These are phyloP conservation scores for Talaromyces marneffei DNA, from an alignment of 2,329 filamentous ascomycete species.

Conservation along the genomic window DNA sequence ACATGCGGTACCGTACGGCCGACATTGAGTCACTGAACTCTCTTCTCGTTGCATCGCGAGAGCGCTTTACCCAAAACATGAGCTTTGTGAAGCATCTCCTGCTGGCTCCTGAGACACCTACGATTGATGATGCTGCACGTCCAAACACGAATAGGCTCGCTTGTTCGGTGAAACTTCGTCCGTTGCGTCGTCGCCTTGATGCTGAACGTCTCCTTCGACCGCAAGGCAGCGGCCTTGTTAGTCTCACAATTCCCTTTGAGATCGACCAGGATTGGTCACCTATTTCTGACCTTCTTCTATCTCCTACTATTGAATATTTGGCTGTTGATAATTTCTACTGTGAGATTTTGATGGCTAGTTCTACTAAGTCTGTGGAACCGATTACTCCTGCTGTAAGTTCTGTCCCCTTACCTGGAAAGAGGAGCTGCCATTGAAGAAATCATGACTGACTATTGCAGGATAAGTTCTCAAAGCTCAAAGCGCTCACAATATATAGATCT, in stretches of 20 bases:
- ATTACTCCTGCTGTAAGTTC: neutral
- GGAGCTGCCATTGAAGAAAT: neutral
- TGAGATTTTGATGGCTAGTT: neutral
- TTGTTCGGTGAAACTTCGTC: neutral
- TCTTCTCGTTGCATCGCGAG: neutral
- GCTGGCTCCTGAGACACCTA: neutral
- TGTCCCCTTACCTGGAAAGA: neutral
- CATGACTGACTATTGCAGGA: neutral
- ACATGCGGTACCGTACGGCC: neutral
- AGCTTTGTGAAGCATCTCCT: neutral
- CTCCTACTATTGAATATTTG: neutral
- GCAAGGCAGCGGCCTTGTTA: neutral
- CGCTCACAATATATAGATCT: neutral
- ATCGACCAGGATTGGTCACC: neutral
- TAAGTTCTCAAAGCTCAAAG: neutral
- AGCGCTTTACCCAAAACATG: neutral
- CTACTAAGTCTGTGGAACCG: neutral
- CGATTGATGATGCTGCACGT: neutral
- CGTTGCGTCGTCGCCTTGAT: neutral
- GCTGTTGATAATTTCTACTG: neutral
- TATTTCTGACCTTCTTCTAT: neutral
- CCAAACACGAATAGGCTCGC: neutral
- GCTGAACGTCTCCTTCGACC: neutral
- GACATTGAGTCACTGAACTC: neutral
- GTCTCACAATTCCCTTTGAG: neutral